Conservation (phyloP, 2,329 filamentous ascomycete genomes). For the Escovopsis sp. region DNA sequence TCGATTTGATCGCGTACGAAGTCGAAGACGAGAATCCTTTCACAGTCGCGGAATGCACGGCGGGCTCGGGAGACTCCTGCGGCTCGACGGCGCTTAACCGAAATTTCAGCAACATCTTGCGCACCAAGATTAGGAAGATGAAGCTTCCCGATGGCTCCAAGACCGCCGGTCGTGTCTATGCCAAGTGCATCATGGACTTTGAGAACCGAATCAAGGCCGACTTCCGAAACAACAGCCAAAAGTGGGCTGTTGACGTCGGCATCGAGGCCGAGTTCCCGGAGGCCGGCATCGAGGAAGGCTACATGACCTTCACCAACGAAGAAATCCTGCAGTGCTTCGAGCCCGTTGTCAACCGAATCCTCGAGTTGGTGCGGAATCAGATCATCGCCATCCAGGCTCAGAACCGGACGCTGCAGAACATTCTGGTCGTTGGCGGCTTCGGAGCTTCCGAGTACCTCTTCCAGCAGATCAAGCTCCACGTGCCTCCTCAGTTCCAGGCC, state of each 20-base stretch:
- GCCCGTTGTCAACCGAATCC: constrained; percentile 90
- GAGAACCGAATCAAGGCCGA: constrained; percentile 99
- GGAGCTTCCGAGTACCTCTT: constrained; percentile 98
- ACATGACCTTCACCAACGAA: constrained; percentile 99
- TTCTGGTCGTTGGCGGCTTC: constrained; percentile 93
- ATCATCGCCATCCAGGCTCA: constrained; percentile 98
- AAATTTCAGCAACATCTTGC: constrained; percentile 95
- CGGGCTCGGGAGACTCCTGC: constrained; percentile 92
- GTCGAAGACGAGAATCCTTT: constrained; percentile 97
- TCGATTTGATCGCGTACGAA: constrained; percentile 97
- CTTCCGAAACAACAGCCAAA: constrained; percentile 97
- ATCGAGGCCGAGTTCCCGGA: constrained; percentile 98
- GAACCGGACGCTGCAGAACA: constrained; percentile 86
- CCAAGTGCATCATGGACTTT: constrained; percentile 99
- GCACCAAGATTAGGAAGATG: constrained; percentile 98
- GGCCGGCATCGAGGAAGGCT: constrained; percentile 94
- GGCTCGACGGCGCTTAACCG: constrained; percentile 96
- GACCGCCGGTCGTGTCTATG: constrained; percentile 94
- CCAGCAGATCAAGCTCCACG: constrained; percentile 97
- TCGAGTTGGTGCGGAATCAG: constrained; percentile 92
- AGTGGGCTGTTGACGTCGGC: constrained; percentile 97
- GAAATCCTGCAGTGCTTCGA: constrained; percentile 98
- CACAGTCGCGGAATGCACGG: constrained; percentile 92
- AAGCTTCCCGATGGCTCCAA: constrained; percentile 94
- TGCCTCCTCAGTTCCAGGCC: constrained; percentile 93